These are phyloP conservation scores for Hypericum perforatum DNA, from an alignment of 345 rosid genomes.

Conservation along the genomic window DNA sequence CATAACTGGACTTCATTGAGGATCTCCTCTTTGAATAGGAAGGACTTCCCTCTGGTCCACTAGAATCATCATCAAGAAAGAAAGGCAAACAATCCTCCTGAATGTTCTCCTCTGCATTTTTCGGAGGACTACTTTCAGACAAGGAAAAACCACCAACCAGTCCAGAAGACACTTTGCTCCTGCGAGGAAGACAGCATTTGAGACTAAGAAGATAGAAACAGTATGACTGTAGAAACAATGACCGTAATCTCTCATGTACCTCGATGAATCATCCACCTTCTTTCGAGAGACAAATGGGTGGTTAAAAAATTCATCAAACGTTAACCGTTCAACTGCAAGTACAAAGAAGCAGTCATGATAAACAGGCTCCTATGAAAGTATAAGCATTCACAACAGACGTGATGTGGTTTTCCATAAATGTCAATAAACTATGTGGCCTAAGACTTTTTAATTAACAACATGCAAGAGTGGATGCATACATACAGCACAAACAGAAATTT, in stretches of 20 bases:
- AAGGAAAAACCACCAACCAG: conserved; percentile 35
- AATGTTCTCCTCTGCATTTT: conserved; percentile 49
- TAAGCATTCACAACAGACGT: neutral
- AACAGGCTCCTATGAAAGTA: neutral
- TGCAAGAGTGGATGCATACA: no score
- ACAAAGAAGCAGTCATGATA: conserved; percentile 10
- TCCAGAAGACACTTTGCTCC: conserved; percentile 36
- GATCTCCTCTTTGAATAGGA: conserved; percentile 39
- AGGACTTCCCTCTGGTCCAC: conserved; percentile 73
- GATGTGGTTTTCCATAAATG: no score
- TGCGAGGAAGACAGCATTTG: conserved; percentile 24
- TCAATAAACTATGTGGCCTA: no score
- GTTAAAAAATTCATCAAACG: conserved; percentile 93
- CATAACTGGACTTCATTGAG: conserved; percentile 39
- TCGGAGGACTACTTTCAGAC: conserved; percentile 39
- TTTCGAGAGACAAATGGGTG: conserved; percentile 62
- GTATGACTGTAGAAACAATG: conserved; percentile 5
- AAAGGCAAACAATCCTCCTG: conserved; percentile 83
- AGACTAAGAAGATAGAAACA: conserved; percentile 5
- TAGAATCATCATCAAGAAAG: conserved; percentile 70
- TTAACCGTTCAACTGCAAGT: conserved; percentile 78
- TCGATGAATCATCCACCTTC: conserved; percentile 32
- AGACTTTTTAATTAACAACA: no score
- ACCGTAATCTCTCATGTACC: conserved; percentile 33
- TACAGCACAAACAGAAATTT: no score